Evolutionary conservation across 2,329 filamentous ascomycete genomes (phyloP).

Genomic region (Diaporthe ampelina): DNA sequence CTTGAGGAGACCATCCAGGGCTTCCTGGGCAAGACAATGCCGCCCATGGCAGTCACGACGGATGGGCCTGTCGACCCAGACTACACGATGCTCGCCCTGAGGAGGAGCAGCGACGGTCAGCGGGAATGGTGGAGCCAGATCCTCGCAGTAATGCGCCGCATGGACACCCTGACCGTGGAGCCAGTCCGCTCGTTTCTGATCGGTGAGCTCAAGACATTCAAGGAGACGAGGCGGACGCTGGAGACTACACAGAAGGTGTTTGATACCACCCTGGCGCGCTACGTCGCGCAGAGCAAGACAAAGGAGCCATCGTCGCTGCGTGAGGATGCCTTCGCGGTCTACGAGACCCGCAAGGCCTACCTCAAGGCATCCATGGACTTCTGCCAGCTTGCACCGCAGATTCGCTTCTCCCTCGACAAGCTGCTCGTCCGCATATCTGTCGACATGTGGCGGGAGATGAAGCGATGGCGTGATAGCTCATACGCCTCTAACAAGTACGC

Average conservation of each 20-base stretch:
- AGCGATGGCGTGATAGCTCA: slow-evolving; percentile 75
- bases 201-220: slow-evolving; percentile 86
- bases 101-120: slow-evolving; percentile 86
- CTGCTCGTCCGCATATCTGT: slow-evolving; percentile 86
- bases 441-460: slow-evolving; percentile 92
- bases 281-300: slow-evolving; percentile 87
- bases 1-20: slow-evolving; percentile 85
- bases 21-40: slow-evolving; percentile 83
- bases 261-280: slow-evolving; percentile 85
- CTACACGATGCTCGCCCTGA: slow-evolving; percentile 90
- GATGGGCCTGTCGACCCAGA: slow-evolving; percentile 94
- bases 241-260: slow-evolving; percentile 88
- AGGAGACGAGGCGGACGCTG: slow-evolving; percentile 82
- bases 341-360: slow-evolving; percentile 92
- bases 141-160: slow-evolving; percentile 79
- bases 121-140: slow-evolving; percentile 89
- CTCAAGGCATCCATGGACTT: slow-evolving; percentile 95
- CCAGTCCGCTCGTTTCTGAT: slow-evolving; percentile 84
- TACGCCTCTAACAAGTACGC: slow-evolving; percentile 76
- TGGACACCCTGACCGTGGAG: slow-evolving; percentile 83
- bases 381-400: slow-evolving; percentile 87
- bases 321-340: slow-evolving; percentile 95
- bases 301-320: slow-evolving; percentile 93
- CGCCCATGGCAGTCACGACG: slow-evolving; percentile 75
- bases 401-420: slow-evolving; percentile 87